phyloP scores from a whole-genome alignment of 768 basidiomycete species.

The Tephrocybe sp. region DNA sequence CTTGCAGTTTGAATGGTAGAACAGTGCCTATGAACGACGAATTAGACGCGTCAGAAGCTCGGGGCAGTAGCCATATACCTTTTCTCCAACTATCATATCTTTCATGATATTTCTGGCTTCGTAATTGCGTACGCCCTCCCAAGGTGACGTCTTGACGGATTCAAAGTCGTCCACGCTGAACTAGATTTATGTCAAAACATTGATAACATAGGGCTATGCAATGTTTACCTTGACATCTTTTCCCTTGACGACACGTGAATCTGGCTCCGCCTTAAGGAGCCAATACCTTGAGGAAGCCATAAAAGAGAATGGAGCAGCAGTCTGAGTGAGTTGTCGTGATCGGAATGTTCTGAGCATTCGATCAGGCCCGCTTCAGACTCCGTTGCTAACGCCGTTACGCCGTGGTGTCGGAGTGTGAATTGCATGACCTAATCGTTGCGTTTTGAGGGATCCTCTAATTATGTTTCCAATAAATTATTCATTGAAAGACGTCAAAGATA shows the following conservation, averaged over 20 bases:
- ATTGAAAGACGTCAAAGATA: too few relatives aligned
- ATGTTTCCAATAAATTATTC: too few relatives aligned
- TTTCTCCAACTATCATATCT: constrained; percentile 74
- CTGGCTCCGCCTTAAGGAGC: constrained; percentile 88
- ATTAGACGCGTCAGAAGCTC: neutral
- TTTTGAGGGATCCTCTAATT: too few relatives aligned
- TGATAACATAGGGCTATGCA: neutral
- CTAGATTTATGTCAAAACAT: constrained; percentile 31
- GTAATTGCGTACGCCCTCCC: constrained; percentile 88
- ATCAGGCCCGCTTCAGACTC: constrained; percentile 8
- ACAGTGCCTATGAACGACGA: constrained; percentile 55
- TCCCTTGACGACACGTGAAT: constrained; percentile 81
- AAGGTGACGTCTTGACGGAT: constrained; percentile 62
- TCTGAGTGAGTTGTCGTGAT: neutral
- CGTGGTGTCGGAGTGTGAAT: neutral
- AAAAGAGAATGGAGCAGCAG: neutral
- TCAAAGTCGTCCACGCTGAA: constrained; percentile 91
- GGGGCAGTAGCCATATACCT: constrained; percentile 40
- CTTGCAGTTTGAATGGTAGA: constrained; percentile 90
- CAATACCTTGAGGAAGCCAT: constrained; percentile 42
- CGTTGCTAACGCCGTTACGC: too few relatives aligned
- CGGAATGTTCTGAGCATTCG: neutral
- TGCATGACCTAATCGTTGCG: neutral
- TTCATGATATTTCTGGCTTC: constrained; percentile 85
- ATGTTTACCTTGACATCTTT: constrained; percentile 75